Evolutionary conservation across 805 yeast genomes (phyloP).

Genomic region (Candida wancherniae): DNA sequence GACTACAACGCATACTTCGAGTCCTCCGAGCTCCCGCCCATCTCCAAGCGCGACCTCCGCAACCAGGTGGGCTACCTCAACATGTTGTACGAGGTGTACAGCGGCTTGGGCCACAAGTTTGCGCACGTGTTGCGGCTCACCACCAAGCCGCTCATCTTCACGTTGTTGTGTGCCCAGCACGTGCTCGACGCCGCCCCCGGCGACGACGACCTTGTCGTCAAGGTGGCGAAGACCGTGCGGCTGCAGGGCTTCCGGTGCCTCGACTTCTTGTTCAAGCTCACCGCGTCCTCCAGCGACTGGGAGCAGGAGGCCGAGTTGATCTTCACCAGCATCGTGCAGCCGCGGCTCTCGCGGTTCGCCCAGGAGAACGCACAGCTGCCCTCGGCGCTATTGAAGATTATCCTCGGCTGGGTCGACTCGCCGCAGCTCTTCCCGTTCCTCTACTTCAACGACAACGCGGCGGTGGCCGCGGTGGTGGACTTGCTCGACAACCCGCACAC

Average conservation of each 20-base stretch:
- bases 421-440: constrained; percentile 48
- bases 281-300: constrained; percentile 59
- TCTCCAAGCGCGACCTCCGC: constrained; percentile 32
- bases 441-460: constrained; percentile 49
- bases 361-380: constrained; percentile 79
- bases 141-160: constrained; percentile 53
- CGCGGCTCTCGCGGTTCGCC: constrained; percentile 65
- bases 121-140: constrained; percentile 45
- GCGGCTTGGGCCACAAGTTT: constrained; percentile 55
- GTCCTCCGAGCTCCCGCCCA: constrained; percentile 1
- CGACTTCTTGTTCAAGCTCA: constrained; percentile 46
- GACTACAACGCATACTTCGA: constrained; percentile 14
- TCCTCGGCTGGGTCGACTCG: constrained; percentile 49
- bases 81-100: constrained; percentile 51
- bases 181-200: constrained; percentile 22
- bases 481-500: constrained; percentile 51
- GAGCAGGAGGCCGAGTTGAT: constrained; percentile 40
- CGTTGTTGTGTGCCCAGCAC: constrained; percentile 51
- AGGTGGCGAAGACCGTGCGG: constrained; percentile 56
- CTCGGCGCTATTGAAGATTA: constrained; percentile 66
- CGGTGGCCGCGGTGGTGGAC: constrained; percentile 51
- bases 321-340: constrained; percentile 49
- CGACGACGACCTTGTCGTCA: constrained; percentile 22
- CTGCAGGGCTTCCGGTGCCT: constrained; percentile 65
- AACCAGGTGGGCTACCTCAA: constrained; percentile 62